Evolutionary conservation across 352 stramenopile species (phyloP), one percentile per base, ranked within the genome.

Genomic region (Phytophthora sp.): DNA sequence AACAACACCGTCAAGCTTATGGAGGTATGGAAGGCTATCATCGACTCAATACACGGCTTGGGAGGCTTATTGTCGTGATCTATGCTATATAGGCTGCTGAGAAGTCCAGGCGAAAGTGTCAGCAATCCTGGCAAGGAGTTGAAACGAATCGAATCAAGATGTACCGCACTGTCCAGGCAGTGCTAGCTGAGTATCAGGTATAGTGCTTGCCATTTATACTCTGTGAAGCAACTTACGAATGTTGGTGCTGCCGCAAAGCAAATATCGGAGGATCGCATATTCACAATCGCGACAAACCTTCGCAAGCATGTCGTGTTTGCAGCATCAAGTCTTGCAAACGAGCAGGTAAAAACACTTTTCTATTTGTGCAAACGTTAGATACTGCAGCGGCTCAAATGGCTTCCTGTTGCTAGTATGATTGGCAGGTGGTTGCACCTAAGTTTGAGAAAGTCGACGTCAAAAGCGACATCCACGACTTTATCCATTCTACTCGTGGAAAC

Each of bases 281-380:
- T 71, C 8, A 92, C 82, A n/a, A 55, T 95, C 20, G 63, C 79
- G 1, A 89, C 75, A 10, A 93, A 88, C 42, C 62, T 95, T 9
- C 84, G 85, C 23, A 95, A 95, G 45, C 84, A 95, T 32, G 82
- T 93, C 2, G 73, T 94, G 1, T 95, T 94, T 62, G 83, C 91
- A 54, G 88, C 83, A 2, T 92, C 84, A 4, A 73, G 79, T n/a
- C 75, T 95, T 6, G 84, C 84, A 13, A 94, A 94, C 49, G 72
- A 89, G 39, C 87, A 95, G 77, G 85, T 92, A 72, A 35, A 35
- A 42, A 17, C 32, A 8, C 11, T 26, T 23, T 26, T 6, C n/a
- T 24, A 24, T n/a, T 12, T 23, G 23, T 8, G 5, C 23, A 18
- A 15, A 17, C 28, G 28, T 32, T 32, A 11, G 28, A 6, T 11